A percentile compares a stretch with the other conserved stretches of the same genome.
Evolutionary conservation across 345 rosid species (phyloP).

Genomic region (Eucalyptus camaldulensis): DNA sequence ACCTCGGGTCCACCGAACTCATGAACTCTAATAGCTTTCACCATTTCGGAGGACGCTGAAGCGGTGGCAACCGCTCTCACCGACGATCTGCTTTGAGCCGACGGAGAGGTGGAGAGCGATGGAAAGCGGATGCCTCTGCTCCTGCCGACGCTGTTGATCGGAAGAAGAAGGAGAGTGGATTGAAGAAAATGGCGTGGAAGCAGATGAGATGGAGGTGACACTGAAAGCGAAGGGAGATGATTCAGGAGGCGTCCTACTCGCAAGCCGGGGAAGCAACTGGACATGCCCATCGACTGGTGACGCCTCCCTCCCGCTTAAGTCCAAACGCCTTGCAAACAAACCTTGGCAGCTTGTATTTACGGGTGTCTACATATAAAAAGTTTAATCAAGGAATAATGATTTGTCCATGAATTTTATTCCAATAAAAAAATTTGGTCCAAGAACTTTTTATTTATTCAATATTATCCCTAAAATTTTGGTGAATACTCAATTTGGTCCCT

Average conservation of each 20-base stretch:
- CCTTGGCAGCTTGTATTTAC: background rate
- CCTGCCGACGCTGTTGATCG: background rate
- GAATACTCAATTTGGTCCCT: too few species aligned
- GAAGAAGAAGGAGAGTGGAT: background rate
- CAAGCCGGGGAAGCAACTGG: background rate
- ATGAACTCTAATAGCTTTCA: conserved; percentile 74
- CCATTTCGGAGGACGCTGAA: conserved; percentile 33
- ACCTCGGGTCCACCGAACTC: conserved; percentile 31
- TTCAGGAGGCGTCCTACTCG: background rate
- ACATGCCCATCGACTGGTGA: background rate
- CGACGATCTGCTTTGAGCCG: background rate
- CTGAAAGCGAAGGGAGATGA: background rate
- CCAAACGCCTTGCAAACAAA: background rate
- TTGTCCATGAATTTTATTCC: background rate
- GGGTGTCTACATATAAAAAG: background rate
- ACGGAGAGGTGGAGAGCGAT: background rate
- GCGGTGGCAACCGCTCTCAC: background rate
- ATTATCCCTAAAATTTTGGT: background rate
- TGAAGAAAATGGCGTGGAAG: background rate
- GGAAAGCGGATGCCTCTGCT: background rate
- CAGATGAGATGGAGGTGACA: background rate
- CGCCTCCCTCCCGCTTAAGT: background rate
- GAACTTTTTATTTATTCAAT: too few species aligned
- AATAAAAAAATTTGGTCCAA: background rate
- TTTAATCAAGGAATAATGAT: background rate